Evolutionary conservation across 768 basidiomycete species (phyloP), one percentile per base, ranked within the genome.

Genomic region (Phylloporus sp.): DNA sequence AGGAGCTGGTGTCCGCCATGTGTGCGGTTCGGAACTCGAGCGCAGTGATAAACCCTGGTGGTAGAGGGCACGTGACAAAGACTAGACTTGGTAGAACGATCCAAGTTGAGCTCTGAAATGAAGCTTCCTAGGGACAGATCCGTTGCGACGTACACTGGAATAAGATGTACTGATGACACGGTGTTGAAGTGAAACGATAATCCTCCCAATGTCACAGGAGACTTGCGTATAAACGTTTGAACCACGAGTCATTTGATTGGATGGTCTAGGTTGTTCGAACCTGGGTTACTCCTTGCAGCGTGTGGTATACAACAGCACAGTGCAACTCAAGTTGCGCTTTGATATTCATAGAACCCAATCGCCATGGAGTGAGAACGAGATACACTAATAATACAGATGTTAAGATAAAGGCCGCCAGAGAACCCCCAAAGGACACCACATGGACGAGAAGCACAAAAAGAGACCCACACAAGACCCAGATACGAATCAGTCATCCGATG

Each of bases 401-500:
- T 24, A 23, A 4, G 44, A 42, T 50, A 57, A 39, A 15, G 42
- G 40, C 6, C 26, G 24, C 47, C 48, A 5, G 43, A 24, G 12
- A 27, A 41, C 50, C 42, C 54, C 39, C 1, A 15, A 57, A 51
- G 41, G 42, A 54, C 44, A 47, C 58, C 62, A 23, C 54, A 62
- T 55, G n/a, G 28, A 34, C 38, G 28, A 15, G 20, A 46, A 5
- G 43, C n/a, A n/a, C n/a, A n/a, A n/a, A 31, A 24, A 31, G 41
- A 24, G 15, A 28, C 13, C 34, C 40, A 6, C 47, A 53, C n/a
- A 28, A 2, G 1, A 40, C 26, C 2, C 34, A 9, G 15, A 41
- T 11, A 52, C 2, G 35, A 13, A 29, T 66, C 49, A 66, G 35
- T 66, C 64, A 38, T 66, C 64, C 3, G 65, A 57, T 27, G 65